phyloP scores from a whole-genome alignment of 2,329 filamentous ascomycete species.

The Penicillium sp. region DNA sequence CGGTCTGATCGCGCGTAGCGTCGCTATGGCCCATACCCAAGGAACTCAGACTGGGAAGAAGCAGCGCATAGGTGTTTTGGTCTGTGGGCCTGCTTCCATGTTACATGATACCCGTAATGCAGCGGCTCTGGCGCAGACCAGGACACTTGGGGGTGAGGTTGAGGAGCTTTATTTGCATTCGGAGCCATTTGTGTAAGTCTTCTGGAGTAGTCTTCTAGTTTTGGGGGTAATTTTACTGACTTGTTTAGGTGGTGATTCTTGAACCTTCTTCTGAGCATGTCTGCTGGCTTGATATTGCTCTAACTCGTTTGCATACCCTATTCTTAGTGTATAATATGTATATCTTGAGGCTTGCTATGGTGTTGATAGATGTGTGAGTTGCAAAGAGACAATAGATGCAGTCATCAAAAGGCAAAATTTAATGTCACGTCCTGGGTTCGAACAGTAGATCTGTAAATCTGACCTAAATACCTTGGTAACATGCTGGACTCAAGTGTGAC shows the following conservation, averaged over 20 bases:
- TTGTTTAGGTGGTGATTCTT: constrained; percentile 31
- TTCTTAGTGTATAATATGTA: background rate
- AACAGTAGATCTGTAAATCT: too few species aligned
- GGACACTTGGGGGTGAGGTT: constrained; percentile 30
- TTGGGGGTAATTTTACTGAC: too few species aligned
- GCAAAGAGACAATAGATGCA: too few species aligned
- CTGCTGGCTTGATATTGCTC: background rate
- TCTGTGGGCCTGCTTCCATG: constrained; percentile 47
- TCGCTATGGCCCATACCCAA: constrained; percentile 10
- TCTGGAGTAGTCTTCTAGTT: too few species aligned
- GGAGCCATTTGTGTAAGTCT: constrained; percentile 40
- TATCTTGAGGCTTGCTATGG: background rate
- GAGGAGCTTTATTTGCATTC: constrained; percentile 44
- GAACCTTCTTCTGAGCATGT: background rate
- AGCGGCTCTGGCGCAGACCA: constrained; percentile 40
- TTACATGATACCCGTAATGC: constrained; percentile 46
- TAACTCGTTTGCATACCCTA: background rate
- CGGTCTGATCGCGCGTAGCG: constrained; percentile 20
- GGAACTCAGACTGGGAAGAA: constrained; percentile 7
- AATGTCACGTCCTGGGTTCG: too few species aligned
- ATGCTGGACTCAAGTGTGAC: too few species aligned
- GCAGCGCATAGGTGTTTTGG: constrained; percentile 31
- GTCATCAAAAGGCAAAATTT: too few species aligned
- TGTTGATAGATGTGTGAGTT: background rate
- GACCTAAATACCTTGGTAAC: too few species aligned